Evolutionary conservation across 495 filamentous ascomycete species (phyloP).

Genomic region (Neurospora sublineolata): DNA sequence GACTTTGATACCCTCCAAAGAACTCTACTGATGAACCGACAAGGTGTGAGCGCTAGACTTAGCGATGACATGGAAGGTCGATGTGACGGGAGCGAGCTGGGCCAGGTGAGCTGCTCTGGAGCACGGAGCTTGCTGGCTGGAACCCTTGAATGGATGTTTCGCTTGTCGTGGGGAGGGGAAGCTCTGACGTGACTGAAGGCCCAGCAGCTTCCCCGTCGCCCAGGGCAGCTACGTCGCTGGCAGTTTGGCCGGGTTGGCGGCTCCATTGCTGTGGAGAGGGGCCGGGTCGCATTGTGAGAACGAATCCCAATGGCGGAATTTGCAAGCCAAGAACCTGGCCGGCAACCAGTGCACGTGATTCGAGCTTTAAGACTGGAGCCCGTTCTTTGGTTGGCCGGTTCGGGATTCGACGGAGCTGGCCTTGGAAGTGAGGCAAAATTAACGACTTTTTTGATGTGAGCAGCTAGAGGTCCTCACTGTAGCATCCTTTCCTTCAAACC

Average conservation of each 20-base stretch:
- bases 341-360: background rate
- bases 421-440: constrained; percentile 28
- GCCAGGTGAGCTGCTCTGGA: background rate
- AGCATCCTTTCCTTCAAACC: constrained; percentile 30
- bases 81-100: background rate
- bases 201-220: background rate
- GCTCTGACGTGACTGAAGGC: background rate
- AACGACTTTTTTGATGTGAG: constrained; percentile 21
- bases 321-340: background rate
- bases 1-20: background rate
- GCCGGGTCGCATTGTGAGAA: background rate
- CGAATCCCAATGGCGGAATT: background rate
- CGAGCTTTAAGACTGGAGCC: background rate
- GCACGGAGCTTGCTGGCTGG: background rate
- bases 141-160: background rate
- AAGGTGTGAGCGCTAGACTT: background rate
- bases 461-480: constrained; percentile 3
- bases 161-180: background rate
- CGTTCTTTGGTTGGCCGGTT: constrained; percentile 3
- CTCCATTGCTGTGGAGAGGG: background rate
- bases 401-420: constrained; percentile 24
- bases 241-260: background rate
- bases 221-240: constrained; percentile 2
- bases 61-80: background rate
- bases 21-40: background rate